Base-by-base conservation (phyloP, 2,329 filamentous ascomycete genomes). In the Bipolaris oryzae region DNA sequence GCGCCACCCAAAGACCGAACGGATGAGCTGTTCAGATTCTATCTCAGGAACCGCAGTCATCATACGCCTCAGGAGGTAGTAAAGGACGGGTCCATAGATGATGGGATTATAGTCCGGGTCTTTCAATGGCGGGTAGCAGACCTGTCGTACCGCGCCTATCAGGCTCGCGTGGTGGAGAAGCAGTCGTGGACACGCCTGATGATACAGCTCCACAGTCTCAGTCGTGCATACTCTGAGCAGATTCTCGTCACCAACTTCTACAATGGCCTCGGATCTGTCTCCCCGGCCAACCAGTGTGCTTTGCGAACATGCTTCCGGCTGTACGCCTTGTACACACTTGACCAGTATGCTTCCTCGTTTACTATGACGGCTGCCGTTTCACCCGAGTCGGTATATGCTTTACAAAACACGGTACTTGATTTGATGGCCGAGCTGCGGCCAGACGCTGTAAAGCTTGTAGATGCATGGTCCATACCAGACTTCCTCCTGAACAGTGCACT, bases 391-490 rank as follows among this genome's bases (percentile, higher is more conserved):
- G 67, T 84, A 13, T 73, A 81, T 50, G 38, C 51, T 4, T 64
- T 84, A 1, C 75, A 78, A 0, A 67, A 74, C 5, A 65, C 66
- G 2, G 75, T 84, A 2, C 74, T 82, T 50, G 71, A 78, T 0
- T 64, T 83, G 10, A 84, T 84, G 81, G 62, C 73, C 1, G 65
- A 76, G 31, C 74, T 84, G 20, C 70, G 82, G 16, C 81, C 81
- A 1, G 81, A 84, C 64, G 81, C 81, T 0, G 81, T 84, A 1
- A 76, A 76, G 20, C 62, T 84, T 7, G 81, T 84, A 7, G 82
- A 84, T 63, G 73, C 79, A 1, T 85, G 82, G 82, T 77, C 76
- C 49, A 77, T 84, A 34, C 82, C 82, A 1, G 82, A 84, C 64
- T 85, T 78, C 59, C 60, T 84, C 48, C 74, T 84, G 0, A 78